Evolutionary conservation across 1,284 basidiomycete species (phyloP).

Genomic region (Stereum hirsutum): DNA sequence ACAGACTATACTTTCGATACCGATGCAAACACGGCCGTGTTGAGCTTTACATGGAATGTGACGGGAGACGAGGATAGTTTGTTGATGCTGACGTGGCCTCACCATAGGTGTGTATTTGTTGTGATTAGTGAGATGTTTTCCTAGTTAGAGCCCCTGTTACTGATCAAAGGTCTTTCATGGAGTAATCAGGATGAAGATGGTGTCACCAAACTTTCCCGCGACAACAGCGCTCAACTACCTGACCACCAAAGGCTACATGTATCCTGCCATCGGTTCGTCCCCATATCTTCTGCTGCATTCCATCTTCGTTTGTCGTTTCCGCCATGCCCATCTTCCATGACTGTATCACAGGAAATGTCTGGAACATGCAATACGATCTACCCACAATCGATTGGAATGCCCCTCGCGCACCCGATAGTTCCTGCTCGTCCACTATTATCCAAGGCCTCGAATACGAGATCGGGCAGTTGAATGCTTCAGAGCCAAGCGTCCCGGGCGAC

Average conservation of each 20-base stretch:
- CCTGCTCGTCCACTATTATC: constrained; percentile 19
- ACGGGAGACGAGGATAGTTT: constrained; percentile 19
- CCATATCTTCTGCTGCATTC: too few species aligned
- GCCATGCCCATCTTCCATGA: too few species aligned
- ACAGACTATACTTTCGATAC: constrained; percentile 22
- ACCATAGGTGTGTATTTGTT: constrained; percentile 19
- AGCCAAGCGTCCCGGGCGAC: constrained; percentile 19
- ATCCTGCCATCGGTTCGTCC: constrained; percentile 21
- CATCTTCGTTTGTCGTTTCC: too few species aligned
- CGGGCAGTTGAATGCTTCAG: constrained; percentile 14
- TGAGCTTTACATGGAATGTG: constrained; percentile 23
- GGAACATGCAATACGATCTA: constrained; percentile 21
- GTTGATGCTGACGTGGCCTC: constrained; percentile 26
- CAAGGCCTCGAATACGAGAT: constrained; percentile 24
- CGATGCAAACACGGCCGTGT: constrained; percentile 13
- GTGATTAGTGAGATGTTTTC: neutral
- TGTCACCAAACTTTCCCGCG: constrained; percentile 16
- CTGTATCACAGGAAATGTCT: too few species aligned
- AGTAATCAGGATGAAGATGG: constrained; percentile 17
- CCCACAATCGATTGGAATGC: constrained; percentile 24
- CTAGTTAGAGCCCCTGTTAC: too few species aligned
- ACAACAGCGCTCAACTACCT: constrained; percentile 21
- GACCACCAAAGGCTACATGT: constrained; percentile 26
- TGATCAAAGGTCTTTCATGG: too few species aligned
- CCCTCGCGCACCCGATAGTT: constrained; percentile 20